These are phyloP conservation scores for Solanum commersonii DNA, from an alignment of 257 asterid genomes.

Conservation along the genomic window DNA sequence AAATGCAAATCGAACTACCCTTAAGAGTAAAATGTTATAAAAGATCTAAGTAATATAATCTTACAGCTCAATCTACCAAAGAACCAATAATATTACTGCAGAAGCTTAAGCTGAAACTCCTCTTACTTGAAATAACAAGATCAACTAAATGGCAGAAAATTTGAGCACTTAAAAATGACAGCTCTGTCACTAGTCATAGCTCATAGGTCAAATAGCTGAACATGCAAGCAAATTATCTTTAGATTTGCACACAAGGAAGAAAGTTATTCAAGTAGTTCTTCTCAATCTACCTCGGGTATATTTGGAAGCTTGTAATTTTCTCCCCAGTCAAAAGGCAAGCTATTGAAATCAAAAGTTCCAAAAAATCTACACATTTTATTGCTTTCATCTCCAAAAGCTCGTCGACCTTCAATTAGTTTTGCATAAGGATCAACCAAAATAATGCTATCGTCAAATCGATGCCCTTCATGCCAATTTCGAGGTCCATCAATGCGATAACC, in stretches of 20 bases:
- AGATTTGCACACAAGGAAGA: slow-evolving; percentile 3
- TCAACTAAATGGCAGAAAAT: background rate
- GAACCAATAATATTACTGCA: background rate
- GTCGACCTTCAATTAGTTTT: slow-evolving; percentile 84
- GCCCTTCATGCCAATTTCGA: slow-evolving; percentile 77
- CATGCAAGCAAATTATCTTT: background rate
- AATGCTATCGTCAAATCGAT: slow-evolving; percentile 62
- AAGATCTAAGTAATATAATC: background rate
- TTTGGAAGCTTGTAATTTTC: slow-evolving; percentile 71
- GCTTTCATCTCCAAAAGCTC: slow-evolving; percentile 71
- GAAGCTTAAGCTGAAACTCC: background rate
- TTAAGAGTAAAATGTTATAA: background rate
- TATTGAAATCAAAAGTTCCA: slow-evolving; percentile 73
- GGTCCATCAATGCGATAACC: slow-evolving; percentile 86
- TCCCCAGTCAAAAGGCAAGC: slow-evolving; percentile 90
- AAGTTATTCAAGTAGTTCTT: slow-evolving; percentile 6
- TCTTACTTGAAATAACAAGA: background rate
- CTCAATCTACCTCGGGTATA: slow-evolving; percentile 71
- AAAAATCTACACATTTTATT: slow-evolving; percentile 48
- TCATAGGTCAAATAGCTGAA: background rate
- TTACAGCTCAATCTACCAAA: background rate
- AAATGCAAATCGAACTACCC: background rate
- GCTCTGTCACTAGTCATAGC: background rate
- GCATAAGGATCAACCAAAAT: slow-evolving; percentile 87
- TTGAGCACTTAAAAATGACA: background rate